Base-by-base conservation (phyloP, 495 filamentous ascomycete genomes). In the Jackrogersella multiformis region DNA sequence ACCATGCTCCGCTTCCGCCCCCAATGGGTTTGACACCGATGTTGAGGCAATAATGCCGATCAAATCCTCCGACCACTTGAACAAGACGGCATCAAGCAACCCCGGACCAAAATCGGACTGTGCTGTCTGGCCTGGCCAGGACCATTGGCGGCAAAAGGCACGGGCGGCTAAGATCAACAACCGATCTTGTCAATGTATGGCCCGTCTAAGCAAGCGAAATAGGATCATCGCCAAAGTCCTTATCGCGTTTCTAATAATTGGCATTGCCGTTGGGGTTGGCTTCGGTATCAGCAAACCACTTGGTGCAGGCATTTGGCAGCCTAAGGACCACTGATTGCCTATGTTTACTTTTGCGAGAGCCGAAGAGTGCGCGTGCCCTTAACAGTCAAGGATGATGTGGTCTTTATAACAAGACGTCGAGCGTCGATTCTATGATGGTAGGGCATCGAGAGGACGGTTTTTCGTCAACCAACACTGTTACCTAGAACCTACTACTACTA, bases 261-360 rank as follows among this genome's bases (percentile, higher is more conserved):
- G 79, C 49, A 72, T 81, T 51, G 81, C 80, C 12, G 77, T 84
- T 16, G 80, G 71, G 38, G 78, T 84, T 6, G 81, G 81, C 28
- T 72, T 83, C 45, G 81, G 81, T 46, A 73, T 84, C 66, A 84
- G 81, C 76, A 84, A 82, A 67, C 77, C 80, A 2, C 74, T 82
- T 2, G 79, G 80, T 23, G 80, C 81, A 6, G 75, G 74, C 24
- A 79, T 82, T 64, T 84, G 80, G 80, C 69, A 72, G n/a, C 69
- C 72, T 32, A 57, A 53, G 10, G 30, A 69, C 45, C 18, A 59
- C 52, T 63, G 20, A 66, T 58, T 35, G 36, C 36, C 18, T 34
- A 30, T 21, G 18, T n/a, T n/a, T 9, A 53, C 24, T 32, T n/a
- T n/a, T n/a, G 12, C 10, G 20, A n/a, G n/a, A 9, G n/a, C 23